Evolutionary conservation across 805 yeast genomes (phyloP).

Genomic region (Starmerella sirachaensis): DNA sequence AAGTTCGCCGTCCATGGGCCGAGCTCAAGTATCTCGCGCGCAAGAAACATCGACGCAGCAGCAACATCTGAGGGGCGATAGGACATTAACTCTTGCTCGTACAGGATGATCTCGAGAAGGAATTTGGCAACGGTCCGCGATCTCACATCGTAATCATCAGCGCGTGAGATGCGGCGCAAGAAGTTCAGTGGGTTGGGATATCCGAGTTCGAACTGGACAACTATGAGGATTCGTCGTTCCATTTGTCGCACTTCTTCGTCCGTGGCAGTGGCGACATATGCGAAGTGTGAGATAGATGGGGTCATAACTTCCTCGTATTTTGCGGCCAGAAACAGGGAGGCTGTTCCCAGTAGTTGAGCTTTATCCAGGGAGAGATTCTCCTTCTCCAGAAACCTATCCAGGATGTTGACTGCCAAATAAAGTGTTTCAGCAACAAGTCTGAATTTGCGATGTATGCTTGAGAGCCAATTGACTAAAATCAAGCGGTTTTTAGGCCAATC

Average conservation of each 20-base stretch:
- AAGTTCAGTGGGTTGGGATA: slow-evolving; percentile 88
- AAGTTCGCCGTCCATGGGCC: slow-evolving; percentile 69
- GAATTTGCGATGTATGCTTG: slow-evolving; percentile 76
- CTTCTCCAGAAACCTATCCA: slow-evolving; percentile 75
- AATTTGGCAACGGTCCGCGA: slow-evolving; percentile 79
- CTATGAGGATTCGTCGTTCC: slow-evolving; percentile 64
- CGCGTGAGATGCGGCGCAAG: slow-evolving; percentile 74
- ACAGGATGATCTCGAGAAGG: slow-evolving; percentile 61
- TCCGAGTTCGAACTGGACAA: slow-evolving; percentile 60
- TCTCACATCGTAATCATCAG: slow-evolving; percentile 77
- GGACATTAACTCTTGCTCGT: slow-evolving; percentile 65
- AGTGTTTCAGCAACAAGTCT: slow-evolving; percentile 77
- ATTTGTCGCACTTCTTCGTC: slow-evolving; percentile 65
- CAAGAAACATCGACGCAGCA: slow-evolving; percentile 79
- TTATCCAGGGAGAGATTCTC: slow-evolving; percentile 69
- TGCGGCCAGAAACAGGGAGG: slow-evolving; percentile 78
- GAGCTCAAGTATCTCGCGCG: slow-evolving; percentile 53
- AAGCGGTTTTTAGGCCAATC: slow-evolving; percentile 61
- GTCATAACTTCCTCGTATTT: slow-evolving; percentile 86
- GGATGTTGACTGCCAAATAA: slow-evolving; percentile 65
- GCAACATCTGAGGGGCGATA: slow-evolving; percentile 65
- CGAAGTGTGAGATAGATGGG: slow-evolving; percentile 74
- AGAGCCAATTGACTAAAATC: slow-evolving; percentile 85
- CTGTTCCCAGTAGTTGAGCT: slow-evolving; percentile 75
- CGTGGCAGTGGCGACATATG: slow-evolving; percentile 68